Base-by-base conservation (phyloP, 257 asterid species). In the Echium plantagineum region DNA sequence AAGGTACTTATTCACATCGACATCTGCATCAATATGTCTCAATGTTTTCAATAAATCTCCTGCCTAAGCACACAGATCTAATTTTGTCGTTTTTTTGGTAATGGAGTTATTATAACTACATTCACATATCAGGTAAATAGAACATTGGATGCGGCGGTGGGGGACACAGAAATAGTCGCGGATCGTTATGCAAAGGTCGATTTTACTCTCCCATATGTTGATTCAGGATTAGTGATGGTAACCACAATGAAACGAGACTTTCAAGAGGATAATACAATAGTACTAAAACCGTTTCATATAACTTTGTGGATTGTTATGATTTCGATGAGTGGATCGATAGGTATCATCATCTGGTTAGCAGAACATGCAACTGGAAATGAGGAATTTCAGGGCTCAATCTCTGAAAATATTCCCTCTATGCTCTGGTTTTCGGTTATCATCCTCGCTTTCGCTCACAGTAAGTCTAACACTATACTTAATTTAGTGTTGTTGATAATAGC, bases 131-230 rank as follows among this genome's bases (percentile, higher is more conserved):
- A 51, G 58, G 38, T 48, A 31, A 53, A 62, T 18, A 26, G 80
- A 94, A 82, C 57, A 28, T 66, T 87, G 71, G 88, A 84, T 70
- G 90, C 82, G 57, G 86, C 81, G 3, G 90, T 82, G 13, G 95
- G 90, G 5, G 95, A 82, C 46, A 82, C 73, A 3, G 79, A 65
- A 51, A 82, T 84, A 68, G 59, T 82, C 76, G 86, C 87, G 1
- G 77, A 87, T 15, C 85, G 94, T 0, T 84, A 62, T 22, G 69
- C 42, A 58, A 35, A 57, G 12, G 90, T 71, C 0, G 83, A 64
- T 16, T 87, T 87, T 63, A 58, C 94, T 18, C 90, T 76, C 57
- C 94, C 94, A 5, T 87, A 87, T 59, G 63, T 82, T 6, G 90
- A 80, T 10, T 77, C 82, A 15, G 90, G 85, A 63, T 70, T 87